These are phyloP conservation scores for Panellus pusillus DNA, from an alignment of 768 basidiomycete species.

Conservation along the genomic window DNA sequence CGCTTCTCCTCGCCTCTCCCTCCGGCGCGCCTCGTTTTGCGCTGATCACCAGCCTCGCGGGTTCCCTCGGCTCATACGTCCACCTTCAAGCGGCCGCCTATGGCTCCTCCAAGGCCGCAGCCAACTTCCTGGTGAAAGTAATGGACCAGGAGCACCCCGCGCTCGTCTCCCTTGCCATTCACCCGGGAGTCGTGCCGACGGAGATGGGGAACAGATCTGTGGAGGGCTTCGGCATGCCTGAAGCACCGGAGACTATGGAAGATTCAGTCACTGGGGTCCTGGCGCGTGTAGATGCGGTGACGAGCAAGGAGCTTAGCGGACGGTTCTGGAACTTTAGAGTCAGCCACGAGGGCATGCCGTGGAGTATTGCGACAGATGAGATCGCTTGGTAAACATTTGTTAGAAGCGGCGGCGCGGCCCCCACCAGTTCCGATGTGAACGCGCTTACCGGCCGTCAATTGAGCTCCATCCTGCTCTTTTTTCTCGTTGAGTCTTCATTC, in stretches of 20 bases:
- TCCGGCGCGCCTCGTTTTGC: background rate
- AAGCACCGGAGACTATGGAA: background rate
- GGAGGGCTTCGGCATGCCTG: background rate
- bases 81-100: background rate
- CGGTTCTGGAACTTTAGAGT: slow-evolving; percentile 1
- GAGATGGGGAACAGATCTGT: background rate
- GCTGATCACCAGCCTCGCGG: background rate
- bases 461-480: too few species aligned
- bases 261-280: background rate
- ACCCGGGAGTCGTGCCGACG: background rate
- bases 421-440: too few species aligned
- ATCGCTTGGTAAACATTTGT: background rate
- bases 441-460: too few species aligned
- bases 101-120: background rate
- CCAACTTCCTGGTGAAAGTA: background rate
- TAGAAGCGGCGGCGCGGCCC: too few species aligned
- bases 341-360: background rate
- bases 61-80: background rate
- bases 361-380: background rate
- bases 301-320: background rate
- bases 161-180: background rate
- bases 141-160: background rate
- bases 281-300: background rate
- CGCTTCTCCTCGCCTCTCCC: background rate
- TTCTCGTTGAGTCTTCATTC: too few species aligned